A percentile compares a stretch with the other conserved stretches of the same genome.
phyloP scores from a whole-genome alignment of 345 rosid species.

The Gossypium stocksii region DNA sequence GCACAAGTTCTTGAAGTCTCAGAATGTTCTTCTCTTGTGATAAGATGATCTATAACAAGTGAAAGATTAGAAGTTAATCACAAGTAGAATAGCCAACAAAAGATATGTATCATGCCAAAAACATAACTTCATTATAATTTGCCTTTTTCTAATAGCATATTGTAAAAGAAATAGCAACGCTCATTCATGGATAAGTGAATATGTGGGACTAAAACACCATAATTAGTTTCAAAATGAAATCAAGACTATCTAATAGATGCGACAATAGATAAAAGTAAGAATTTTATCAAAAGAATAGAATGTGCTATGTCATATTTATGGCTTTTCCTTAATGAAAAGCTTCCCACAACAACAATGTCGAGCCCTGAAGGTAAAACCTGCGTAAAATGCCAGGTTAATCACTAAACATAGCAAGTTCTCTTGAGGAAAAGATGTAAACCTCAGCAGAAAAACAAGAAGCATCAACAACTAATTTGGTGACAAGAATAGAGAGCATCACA shows the following conservation, averaged over 20 bases:
- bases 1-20: constrained; percentile 65
- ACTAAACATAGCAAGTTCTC: background rate
- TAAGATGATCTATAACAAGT: constrained; percentile 58
- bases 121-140: background rate
- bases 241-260: background rate
- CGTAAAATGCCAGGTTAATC: background rate
- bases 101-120: background rate
- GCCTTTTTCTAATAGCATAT: background rate
- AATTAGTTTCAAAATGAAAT: background rate
- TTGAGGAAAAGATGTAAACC: background rate
- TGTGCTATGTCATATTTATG: no score
- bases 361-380: background rate
- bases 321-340: no score
- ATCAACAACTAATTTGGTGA: no score
- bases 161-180: background rate
- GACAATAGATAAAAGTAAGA: background rate
- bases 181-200: background rate
- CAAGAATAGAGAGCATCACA: no score
- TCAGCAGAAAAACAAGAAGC: background rate
- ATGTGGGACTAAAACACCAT: background rate
- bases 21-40: constrained; percentile 80
- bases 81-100: background rate
- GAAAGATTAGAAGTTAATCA: background rate
- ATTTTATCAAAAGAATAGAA: no score
- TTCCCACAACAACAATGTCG: background rate